A percentile compares a stretch with the other conserved stretches of the same genome.
Evolutionary conservation across 1,284 basidiomycete genomes (phyloP).

Genomic region (Cryptococcus depauperatus): DNA sequence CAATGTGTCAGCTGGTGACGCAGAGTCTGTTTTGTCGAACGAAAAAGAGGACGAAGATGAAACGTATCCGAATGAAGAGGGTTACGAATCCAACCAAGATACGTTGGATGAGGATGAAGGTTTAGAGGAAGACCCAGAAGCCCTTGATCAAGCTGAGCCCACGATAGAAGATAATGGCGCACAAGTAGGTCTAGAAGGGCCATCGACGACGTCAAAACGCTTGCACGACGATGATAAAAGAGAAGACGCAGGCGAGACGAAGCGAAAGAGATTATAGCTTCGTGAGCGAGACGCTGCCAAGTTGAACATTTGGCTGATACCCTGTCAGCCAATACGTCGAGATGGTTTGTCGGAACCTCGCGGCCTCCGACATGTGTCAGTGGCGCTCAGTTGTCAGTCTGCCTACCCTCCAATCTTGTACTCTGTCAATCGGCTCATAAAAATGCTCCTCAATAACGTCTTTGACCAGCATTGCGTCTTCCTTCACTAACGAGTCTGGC

Average conservation of each 20-base stretch:
- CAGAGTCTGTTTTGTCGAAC: slow-evolving; percentile 1
- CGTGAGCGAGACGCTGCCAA: background rate
- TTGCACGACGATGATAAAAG: slow-evolving; percentile 4
- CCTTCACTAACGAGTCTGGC: no score
- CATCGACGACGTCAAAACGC: slow-evolving; percentile 1
- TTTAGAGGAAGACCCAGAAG: background rate
- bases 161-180: background rate
- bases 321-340: background rate
- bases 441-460: no score
- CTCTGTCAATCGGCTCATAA: no score
- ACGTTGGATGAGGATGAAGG: slow-evolving; percentile 6
- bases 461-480: no score
- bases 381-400: no score
- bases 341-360: no score
- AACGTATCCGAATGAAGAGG: no score
- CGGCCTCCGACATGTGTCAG: no score
- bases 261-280: slow-evolving; percentile 1
- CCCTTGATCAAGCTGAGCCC: background rate
- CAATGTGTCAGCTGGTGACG: background rate
- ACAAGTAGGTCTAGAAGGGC: no score
- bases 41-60: slow-evolving; percentile 6
- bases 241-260: slow-evolving; percentile 9
- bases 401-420: no score
- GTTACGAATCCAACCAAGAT: slow-evolving; percentile 2
- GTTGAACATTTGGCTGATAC: background rate